These are phyloP conservation scores for Colletotrichum eremochloae DNA, from an alignment of 2,329 filamentous ascomycete species.

Conservation along the genomic window DNA sequence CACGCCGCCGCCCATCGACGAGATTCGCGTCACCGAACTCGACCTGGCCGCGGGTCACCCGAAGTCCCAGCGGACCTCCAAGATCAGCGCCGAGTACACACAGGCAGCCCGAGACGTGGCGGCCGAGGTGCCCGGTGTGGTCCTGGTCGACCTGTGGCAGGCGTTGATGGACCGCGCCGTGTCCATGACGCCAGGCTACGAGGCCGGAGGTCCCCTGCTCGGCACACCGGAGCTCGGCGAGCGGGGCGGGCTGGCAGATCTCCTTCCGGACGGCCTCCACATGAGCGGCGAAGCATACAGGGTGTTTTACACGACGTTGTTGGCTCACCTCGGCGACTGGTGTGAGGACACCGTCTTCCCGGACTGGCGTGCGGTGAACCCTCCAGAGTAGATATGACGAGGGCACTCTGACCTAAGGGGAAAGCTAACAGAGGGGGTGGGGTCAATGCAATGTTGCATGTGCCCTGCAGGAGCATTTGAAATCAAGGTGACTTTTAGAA, in stretches of 20 bases:
- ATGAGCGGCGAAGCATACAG: conserved; percentile 67
- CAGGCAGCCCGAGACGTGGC: conserved; percentile 75
- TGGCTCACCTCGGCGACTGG: conserved; percentile 60
- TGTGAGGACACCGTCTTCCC: conserved; percentile 59
- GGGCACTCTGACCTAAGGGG: not conserved
- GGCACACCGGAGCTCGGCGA: conserved; percentile 65
- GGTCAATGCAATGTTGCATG: conserved; percentile 24
- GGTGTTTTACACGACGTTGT: conserved; percentile 64
- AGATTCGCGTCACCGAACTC: conserved; percentile 71
- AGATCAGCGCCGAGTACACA: conserved; percentile 69
- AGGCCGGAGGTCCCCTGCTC: conserved; percentile 61
- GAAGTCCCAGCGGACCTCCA: conserved; percentile 59
- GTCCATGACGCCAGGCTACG: conserved; percentile 68
- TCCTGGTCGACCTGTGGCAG: conserved; percentile 84
- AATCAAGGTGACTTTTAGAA: conserved; percentile 20
- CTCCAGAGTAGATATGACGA: conserved; percentile 22
- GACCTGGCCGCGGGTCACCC: conserved; percentile 61
- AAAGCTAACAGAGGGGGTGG: conserved; percentile 12
- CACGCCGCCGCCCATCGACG: conserved; percentile 85
- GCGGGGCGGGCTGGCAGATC: conserved; percentile 63
- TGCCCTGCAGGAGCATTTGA: conserved; percentile 23
- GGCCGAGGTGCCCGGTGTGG: conserved; percentile 73
- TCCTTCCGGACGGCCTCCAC: conserved; percentile 71
- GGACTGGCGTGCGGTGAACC: conserved; percentile 57
- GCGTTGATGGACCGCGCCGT: conserved; percentile 80